Percentiles rank a stretch among this genome's conserved stretches.
These are phyloP conservation scores for Asterella californica DNA, from an alignment of 225 moss, liverwort and hornwort species.

Conservation along the genomic window DNA sequence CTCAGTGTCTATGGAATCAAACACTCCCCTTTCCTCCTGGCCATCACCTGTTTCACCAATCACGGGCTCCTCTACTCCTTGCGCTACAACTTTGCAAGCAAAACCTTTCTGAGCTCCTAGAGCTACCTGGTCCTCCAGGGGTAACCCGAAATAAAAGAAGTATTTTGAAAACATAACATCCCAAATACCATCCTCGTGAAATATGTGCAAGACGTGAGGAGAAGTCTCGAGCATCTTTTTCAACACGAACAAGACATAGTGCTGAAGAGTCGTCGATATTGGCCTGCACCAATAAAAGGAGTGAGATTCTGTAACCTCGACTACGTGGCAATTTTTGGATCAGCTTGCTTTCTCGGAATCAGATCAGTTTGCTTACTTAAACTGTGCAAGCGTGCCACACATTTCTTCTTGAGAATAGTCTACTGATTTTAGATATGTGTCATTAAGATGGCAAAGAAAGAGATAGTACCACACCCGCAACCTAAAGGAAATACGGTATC, in stretches of 20 bases:
- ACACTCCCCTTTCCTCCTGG: background rate
- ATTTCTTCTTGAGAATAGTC: background rate
- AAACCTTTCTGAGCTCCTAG: slow-evolving; percentile 12
- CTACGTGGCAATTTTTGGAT: background rate
- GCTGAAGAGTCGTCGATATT: slow-evolving; percentile 66
- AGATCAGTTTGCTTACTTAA: background rate
- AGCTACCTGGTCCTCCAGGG: slow-evolving; percentile 25
- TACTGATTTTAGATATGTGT: background rate
- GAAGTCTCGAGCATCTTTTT: slow-evolving; percentile 82
- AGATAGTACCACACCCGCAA: background rate
- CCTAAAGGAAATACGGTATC: background rate
- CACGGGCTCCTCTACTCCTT: slow-evolving; percentile 23
- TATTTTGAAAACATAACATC: slow-evolving; percentile 69
- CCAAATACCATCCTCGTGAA: slow-evolving; percentile 71
- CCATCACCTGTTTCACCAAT: slow-evolving; percentile 13
- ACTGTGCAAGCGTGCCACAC: background rate
- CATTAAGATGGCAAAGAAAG: background rate
- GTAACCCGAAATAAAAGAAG: slow-evolving; percentile 74
- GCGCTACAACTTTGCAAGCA: background rate
- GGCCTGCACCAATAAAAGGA: slow-evolving; percentile 26
- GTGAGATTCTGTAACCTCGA: background rate
- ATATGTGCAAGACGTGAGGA: slow-evolving; percentile 61
- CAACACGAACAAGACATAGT: slow-evolving; percentile 74
- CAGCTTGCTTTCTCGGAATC: background rate
- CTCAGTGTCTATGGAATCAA: slow-evolving; percentile 54